phyloP scores from a whole-genome alignment of 495 filamentous ascomycete genomes.

The Tuber umbilicatum region DNA sequence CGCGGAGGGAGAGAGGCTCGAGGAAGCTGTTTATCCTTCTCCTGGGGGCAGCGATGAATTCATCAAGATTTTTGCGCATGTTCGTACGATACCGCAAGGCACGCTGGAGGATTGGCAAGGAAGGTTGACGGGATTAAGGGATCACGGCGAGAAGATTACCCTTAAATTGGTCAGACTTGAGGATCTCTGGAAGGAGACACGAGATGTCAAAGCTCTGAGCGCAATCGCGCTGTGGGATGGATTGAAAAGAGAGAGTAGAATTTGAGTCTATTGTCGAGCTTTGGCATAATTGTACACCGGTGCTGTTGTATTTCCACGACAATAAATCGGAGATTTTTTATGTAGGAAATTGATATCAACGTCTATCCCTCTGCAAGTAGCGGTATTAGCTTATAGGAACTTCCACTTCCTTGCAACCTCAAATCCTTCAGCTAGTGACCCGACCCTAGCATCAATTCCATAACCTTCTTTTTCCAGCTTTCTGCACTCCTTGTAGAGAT shows the following conservation, averaged over 20 bases:
- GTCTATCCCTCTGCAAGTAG: neutral
- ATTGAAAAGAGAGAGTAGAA: conserved; percentile 45
- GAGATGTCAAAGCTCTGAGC: conserved; percentile 73
- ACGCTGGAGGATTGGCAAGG: conserved; percentile 65
- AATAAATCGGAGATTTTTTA: neutral
- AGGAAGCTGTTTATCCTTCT: conserved; percentile 58
- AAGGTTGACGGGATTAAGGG: conserved; percentile 67
- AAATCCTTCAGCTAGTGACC: conserved; percentile 77
- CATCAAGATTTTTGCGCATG: conserved; percentile 68
- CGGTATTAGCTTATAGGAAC: conserved; percentile 36
- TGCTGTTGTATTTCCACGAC: neutral
- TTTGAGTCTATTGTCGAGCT: neutral
- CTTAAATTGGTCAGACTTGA: conserved; percentile 65
- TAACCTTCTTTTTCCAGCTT: conserved; percentile 65
- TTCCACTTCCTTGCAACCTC: conserved; percentile 64
- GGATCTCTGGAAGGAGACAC: conserved; percentile 68
- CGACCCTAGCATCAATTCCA: conserved; percentile 79
- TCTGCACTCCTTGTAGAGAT: conserved; percentile 62
- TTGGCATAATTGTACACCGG: neutral
- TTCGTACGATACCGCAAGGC: conserved; percentile 58
- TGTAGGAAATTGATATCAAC: neutral
- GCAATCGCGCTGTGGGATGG: conserved; percentile 73
- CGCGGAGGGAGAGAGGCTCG: conserved; percentile 35
- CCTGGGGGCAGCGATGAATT: conserved; percentile 80
- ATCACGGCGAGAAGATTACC: conserved; percentile 76